Evolutionary conservation across 345 rosid species (phyloP), one percentile per base, ranked within the genome.

Genomic region (Pugionium dolabratum): DNA sequence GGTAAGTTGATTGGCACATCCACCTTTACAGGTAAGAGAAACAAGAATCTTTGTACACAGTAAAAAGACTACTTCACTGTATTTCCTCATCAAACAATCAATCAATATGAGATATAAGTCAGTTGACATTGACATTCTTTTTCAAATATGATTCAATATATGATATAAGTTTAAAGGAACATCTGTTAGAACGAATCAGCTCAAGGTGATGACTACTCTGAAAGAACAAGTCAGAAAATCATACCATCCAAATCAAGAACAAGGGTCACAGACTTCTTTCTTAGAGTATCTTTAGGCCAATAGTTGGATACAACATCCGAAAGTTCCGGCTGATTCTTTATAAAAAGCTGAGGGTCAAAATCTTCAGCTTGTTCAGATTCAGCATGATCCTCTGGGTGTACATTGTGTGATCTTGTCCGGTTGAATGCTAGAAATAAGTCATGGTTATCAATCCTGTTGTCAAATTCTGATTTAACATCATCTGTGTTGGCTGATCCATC

Each of bases 231-330:
- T 36, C 28, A 36, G 8, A 54, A 26, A 50, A 70, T 30, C 82
- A 78, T 84, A 91, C 98, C 98, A 79, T 91, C 98, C 83, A 91
- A 83, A 83, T 91, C 98, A 75, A 91, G 98, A 57, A 83, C 96
- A 43, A 91, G 80, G 29, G 96, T 91, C 50, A 85, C 75, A 52
- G 90, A 61, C 72, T 87, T 89, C 80, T 78, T 75, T 74, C 75
- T 75, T 65, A 64, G 5, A 67, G 78, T 67, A 51, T 84, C 90
- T 75, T 72, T 83, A 3, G 90, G 84, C 63, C 58, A 79, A 76
- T 77, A 84, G 70, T 73, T 82, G 46, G 94, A 75, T 29, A 81
- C 90, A 64, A 79, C 84, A 58, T 88, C 88, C 4, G 96, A 86
- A 63, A 91, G 78, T 79, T 88, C 98, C 10, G 95, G 96, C 77